Conservation (phyloP, 164 flowering plant genomes). For the Liquidambar formosana region DNA sequence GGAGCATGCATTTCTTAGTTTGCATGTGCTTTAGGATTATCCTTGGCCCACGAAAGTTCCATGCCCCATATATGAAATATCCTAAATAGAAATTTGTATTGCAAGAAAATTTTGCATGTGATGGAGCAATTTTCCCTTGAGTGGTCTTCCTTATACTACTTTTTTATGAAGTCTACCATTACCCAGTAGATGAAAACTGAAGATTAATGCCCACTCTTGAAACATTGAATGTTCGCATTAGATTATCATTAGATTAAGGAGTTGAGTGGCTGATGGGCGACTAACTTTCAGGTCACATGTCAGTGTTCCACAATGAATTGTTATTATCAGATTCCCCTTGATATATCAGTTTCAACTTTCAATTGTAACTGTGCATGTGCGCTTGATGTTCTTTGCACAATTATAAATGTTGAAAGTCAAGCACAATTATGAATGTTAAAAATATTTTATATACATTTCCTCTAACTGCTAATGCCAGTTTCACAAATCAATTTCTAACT, state of each 20-base stretch:
- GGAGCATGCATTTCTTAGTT: too few relatives aligned
- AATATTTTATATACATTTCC: conserved; percentile 2
- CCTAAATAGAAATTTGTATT: background rate
- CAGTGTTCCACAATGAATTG: background rate
- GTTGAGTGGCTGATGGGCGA: conserved; percentile 1
- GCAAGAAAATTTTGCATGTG: background rate
- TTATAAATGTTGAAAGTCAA: background rate
- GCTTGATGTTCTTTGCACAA: background rate
- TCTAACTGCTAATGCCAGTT: background rate
- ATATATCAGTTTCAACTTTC: background rate
- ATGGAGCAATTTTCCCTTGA: background rate
- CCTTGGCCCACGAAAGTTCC: too few relatives aligned
- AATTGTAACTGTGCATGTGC: background rate
- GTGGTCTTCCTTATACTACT: background rate
- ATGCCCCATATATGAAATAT: too few relatives aligned
- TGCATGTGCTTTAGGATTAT: too few relatives aligned
- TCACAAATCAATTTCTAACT: background rate
- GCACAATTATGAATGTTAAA: background rate
- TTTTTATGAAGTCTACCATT: background rate
- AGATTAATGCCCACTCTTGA: too few relatives aligned
- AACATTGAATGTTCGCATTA: too few relatives aligned
- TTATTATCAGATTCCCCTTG: background rate
- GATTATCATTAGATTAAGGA: background rate
- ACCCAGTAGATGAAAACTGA: too few relatives aligned
- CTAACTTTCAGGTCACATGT: conserved; percentile 1